Percentiles rank a stretch among this genome's conserved stretches.
These are phyloP conservation scores for Dioscorea zingiberensis DNA, from an alignment of 106 monocot genomes.

Conservation along the genomic window DNA sequence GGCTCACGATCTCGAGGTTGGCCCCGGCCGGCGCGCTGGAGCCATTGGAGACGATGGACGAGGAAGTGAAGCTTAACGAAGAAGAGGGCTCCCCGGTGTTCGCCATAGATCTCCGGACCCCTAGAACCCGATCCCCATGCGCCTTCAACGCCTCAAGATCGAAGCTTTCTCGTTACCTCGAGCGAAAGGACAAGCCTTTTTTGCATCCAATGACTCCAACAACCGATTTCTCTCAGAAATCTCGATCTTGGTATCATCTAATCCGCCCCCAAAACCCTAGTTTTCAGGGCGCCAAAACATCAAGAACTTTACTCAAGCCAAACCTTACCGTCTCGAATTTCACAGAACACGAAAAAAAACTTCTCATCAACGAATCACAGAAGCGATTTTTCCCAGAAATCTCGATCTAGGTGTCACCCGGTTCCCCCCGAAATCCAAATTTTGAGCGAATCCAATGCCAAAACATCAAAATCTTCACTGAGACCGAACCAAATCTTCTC, in stretches of 20 bases:
- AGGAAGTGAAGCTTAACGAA: conserved; percentile 47
- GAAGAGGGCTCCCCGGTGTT: conserved; percentile 32
- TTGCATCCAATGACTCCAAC: not conserved
- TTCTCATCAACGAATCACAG: too few relatives aligned
- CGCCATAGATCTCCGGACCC: conserved; percentile 13
- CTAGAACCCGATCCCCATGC: not conserved
- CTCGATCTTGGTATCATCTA: not conserved
- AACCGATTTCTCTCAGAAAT: not conserved
- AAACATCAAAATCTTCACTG: not conserved
- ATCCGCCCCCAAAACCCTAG: not conserved
- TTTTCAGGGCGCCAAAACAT: not conserved
- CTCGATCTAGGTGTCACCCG: not conserved
- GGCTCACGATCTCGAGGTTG: conserved; percentile 51
- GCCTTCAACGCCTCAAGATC: too few relatives aligned
- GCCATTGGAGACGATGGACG: conserved; percentile 59
- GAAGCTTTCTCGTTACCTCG: too few relatives aligned
- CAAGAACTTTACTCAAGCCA: too few relatives aligned
- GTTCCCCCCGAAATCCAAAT: not conserved
- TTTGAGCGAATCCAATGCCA: not conserved
- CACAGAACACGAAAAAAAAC: too few relatives aligned
- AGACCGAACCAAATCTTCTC: too few relatives aligned
- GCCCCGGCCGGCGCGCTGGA: conserved; percentile 20
- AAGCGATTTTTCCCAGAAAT: not conserved
- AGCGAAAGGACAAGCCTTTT: not conserved
- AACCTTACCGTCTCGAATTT: too few relatives aligned